Evolutionary conservation across 345 rosid species (phyloP), one percentile per base, ranked within the genome.

Genomic region (Orychophragmus violaceus): DNA sequence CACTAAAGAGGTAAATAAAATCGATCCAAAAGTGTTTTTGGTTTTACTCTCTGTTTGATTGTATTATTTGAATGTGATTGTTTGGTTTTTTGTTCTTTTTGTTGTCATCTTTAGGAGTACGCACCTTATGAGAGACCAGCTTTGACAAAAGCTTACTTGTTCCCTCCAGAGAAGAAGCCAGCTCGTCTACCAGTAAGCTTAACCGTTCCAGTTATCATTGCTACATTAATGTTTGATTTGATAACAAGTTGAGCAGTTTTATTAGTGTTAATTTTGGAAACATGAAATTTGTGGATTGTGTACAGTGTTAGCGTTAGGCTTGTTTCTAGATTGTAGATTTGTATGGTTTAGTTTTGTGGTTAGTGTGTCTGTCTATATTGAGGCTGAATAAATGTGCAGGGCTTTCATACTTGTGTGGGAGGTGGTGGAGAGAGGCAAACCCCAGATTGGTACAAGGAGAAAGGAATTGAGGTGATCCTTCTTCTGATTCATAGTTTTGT

Each of bases 81-180:
- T n/a, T n/a, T n/a, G n/a, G n/a, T n/a, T n/a, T n/a, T n/a, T n/a
- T n/a, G n/a, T n/a, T n/a, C n/a, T n/a, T n/a, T n/a, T n/a, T n/a
- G 39, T 22, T 69, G 44, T 51, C 59, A 1, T 74, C 39, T 71
- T 79, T 81, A 90, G 96, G 84, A 97, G 24, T 60, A 84, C 44
- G 97, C 96, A 5, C 97, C 99, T 4, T 94, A 94, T 63, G 99
- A 90, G 84, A 83, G 99, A 67, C 99, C 99, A 1, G 99, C 96
- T 71, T 81, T 94, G 77, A 90, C 97, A 8, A 94, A 94, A 71
- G 99, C 72, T 32, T 94, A 94, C 80, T 78, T 94, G 87, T 90
- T 90, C 79, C 99, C 97, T 3, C 78, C 68, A 0, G 95, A 90
- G 59, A 90, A 90, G 83, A 90, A 90, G 78, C 97, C 96, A 12